phyloP scores from a whole-genome alignment of 257 asterid species.

The Fraxinus americana region DNA sequence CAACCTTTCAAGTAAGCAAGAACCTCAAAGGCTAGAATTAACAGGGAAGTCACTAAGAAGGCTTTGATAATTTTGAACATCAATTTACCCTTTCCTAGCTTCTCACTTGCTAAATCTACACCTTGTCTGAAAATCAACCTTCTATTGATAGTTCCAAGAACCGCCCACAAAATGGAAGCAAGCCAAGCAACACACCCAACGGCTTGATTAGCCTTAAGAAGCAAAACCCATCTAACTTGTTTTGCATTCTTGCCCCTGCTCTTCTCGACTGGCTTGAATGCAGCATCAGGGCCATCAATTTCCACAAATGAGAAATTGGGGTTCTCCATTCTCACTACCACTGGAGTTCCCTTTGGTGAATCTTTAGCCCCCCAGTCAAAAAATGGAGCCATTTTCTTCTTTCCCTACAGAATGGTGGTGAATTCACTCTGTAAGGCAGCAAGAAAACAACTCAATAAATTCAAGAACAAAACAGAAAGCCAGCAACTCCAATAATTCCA shows the following conservation, averaged over 20 bases:
- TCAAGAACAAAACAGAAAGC: constrained; percentile 15
- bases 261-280: constrained; percentile 62
- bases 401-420: not conserved
- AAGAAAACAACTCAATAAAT: constrained; percentile 3
- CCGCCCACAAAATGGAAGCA: constrained; percentile 41
- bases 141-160: constrained; percentile 47
- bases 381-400: constrained; percentile 62
- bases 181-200: constrained; percentile 67
- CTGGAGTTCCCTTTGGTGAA: constrained; percentile 46
- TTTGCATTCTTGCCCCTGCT: constrained; percentile 59
- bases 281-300: constrained; percentile 59
- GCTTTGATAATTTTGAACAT: constrained; percentile 45
- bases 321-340: constrained; percentile 68
- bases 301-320: constrained; percentile 31
- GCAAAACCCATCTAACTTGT: constrained; percentile 68
- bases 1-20: constrained; percentile 56
- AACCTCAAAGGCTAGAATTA: constrained; percentile 47
- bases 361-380: constrained; percentile 53
- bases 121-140: constrained; percentile 52
- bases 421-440: constrained; percentile 1
- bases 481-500: constrained; percentile 5
- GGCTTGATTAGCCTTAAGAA: constrained; percentile 66
- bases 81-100: constrained; percentile 47
- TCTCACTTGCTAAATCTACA: constrained; percentile 63
- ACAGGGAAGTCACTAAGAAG: constrained; percentile 35